Conservation (phyloP, 768 basidiomycete species). For the Suillus lakei region DNA sequence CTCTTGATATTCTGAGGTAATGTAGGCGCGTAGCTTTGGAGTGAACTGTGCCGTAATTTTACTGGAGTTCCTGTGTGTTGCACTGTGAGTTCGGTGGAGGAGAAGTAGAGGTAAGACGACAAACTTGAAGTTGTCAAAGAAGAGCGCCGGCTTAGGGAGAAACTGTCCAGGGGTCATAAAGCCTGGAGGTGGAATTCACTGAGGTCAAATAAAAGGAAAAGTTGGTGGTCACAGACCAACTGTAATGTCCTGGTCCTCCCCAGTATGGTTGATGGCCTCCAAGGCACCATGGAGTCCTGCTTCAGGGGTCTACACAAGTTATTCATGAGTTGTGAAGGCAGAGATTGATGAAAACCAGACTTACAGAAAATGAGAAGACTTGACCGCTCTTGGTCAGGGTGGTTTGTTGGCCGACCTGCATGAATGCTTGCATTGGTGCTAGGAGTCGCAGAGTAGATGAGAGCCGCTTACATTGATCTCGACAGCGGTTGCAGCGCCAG, state of each 20-base stretch:
- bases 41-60: not conserved
- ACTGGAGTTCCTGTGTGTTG: not conserved
- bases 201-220: not conserved
- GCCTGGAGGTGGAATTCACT: not conserved
- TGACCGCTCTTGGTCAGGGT: not conserved
- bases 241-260: not conserved
- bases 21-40: not conserved
- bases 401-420: no score
- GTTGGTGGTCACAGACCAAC: not conserved
- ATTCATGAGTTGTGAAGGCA: not conserved
- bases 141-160: not conserved
- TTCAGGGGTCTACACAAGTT: no score
- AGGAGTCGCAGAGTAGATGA: not conserved
- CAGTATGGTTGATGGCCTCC: not conserved
- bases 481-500: not conserved
- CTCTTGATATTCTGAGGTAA: slow-evolving; percentile 2
- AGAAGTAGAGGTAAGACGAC: not conserved
- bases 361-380: not conserved
- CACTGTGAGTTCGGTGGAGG: not conserved
- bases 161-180: not conserved
- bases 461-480: no score
- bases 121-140: not conserved
- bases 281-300: no score
- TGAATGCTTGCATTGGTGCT: not conserved
- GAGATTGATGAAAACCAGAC: not conserved